Evolutionary conservation across 768 basidiomycete genomes (phyloP), one percentile per base, ranked within the genome.

Genomic region (Suillus subalutaceus): DNA sequence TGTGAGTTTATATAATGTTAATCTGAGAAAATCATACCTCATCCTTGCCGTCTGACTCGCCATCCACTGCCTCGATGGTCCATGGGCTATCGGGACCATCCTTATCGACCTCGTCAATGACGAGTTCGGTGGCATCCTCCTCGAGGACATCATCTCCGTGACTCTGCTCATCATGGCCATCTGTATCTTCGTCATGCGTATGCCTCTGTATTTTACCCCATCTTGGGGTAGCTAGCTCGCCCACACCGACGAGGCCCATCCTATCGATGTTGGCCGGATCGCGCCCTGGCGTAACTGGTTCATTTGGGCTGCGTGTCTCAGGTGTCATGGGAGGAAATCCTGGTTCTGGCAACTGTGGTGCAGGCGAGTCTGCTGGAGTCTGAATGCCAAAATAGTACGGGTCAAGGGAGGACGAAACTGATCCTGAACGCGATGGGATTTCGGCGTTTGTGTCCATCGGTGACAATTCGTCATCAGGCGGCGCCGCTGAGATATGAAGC

Each of bases 191-290:
- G 38, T 70, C 71, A 62, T 77, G 81, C 64, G 75, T 71, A 62
- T 76, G 83, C 69, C 77, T 76, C 43, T 80, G 77, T 58, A 84
- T 83, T 73, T 86, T 86, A 66, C 85, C 85, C 96, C 96, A 99
- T 67, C 96, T 87, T 58, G 97, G 97, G n/a, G 97, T 99, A 23
- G 95, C 83, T 40, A 99, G 86, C 79, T 99, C 97, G 44, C 97
- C 97, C 6, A 99, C 92, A 32, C 97, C 97, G 63, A 99, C 88
- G 48, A 99, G 87, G 44, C 89, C 91, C 20, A 88, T 85, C 65
- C 97, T 85, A 80, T 99, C 96, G 67, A 95, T 94, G 70, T 81
- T 76, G 26, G 92, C 87, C 26, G 92, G 90, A 79, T 94, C 90
- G 66, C 86, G 85, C 41, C 85, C 89, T 10, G 93, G 93, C 7